phyloP scores from a whole-genome alignment of 306 rosid genomes.

The Prunus davidiana region DNA sequence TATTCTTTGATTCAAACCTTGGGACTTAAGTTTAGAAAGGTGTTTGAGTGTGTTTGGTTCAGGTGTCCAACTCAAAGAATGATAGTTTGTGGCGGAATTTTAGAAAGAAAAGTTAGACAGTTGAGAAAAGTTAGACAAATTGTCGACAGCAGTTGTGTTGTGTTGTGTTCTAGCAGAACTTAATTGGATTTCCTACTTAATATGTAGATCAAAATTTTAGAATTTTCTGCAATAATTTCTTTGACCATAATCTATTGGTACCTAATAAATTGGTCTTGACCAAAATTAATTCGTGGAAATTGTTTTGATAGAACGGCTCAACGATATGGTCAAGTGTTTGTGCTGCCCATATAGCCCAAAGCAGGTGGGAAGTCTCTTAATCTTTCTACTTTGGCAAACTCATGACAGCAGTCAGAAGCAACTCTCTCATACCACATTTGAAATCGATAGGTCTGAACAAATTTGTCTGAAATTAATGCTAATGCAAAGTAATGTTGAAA shows the following conservation, averaged over 20 bases:
- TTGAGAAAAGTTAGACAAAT: no score
- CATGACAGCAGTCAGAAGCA: not conserved
- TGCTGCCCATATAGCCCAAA: not conserved
- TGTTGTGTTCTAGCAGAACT: no score
- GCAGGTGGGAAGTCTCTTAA: conserved; percentile 15
- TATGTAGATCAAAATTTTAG: not conserved
- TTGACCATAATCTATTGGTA: not conserved
- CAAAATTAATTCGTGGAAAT: not conserved
- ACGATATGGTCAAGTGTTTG: not conserved
- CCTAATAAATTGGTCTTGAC: no score
- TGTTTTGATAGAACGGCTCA: conserved; percentile 9
- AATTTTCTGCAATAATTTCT: not conserved
- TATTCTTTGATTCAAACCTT: conserved; percentile 8
- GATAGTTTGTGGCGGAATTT: not conserved
- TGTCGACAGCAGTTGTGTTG: no score
- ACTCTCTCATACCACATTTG: not conserved
- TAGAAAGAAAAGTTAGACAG: not conserved
- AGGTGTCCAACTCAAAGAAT: conserved; percentile 17
- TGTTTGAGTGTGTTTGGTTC: conserved; percentile 5
- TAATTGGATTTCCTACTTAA: not conserved
- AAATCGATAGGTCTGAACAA: not conserved
- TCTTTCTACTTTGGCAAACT: not conserved
- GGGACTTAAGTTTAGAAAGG: conserved; percentile 9
- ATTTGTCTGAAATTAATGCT: no score
- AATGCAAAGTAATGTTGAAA: no score